Percentiles rank a stretch among this genome's conserved stretches.
Evolutionary conservation across 306 rosid genomes (phyloP).

Genomic region (cucumber (Cucumis sativus)): DNA sequence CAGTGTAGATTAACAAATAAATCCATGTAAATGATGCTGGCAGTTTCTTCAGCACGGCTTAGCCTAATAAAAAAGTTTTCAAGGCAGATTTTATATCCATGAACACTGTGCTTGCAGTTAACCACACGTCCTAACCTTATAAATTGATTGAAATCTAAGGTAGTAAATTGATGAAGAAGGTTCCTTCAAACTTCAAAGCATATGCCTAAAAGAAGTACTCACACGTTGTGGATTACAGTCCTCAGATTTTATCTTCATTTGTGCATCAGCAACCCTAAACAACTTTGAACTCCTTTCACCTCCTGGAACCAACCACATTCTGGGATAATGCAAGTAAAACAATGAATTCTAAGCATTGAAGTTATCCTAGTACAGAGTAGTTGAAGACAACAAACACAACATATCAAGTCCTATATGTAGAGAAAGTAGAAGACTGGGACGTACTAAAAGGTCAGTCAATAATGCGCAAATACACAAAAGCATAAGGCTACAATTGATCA

Average conservation of each 20-base stretch:
- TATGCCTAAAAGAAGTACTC: neutral
- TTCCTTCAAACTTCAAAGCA: neutral
- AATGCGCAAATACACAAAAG: neutral
- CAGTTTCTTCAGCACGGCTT: neutral
- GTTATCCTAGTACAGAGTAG: neutral
- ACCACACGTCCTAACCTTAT: neutral
- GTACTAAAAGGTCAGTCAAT: neutral
- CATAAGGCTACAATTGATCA: neutral
- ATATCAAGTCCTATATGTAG: neutral
- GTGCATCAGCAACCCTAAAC: conserved; percentile 21
- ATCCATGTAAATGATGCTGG: neutral
- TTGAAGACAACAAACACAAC: neutral
- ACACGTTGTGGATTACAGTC: neutral
- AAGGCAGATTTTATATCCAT: neutral
- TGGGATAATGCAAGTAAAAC: conserved; percentile 7
- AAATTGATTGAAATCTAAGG: neutral
- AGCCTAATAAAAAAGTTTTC: neutral
- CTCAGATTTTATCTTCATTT: neutral
- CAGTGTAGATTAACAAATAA: neutral
- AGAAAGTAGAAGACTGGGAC: neutral
- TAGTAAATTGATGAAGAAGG: neutral
- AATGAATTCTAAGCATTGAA: neutral
- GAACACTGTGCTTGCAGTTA: neutral
- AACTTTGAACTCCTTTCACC: conserved; percentile 28
- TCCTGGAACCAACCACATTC: conserved; percentile 63